Evolutionary conservation across 306 rosid genomes (phyloP).

Genomic region (Benincasa hispida): DNA sequence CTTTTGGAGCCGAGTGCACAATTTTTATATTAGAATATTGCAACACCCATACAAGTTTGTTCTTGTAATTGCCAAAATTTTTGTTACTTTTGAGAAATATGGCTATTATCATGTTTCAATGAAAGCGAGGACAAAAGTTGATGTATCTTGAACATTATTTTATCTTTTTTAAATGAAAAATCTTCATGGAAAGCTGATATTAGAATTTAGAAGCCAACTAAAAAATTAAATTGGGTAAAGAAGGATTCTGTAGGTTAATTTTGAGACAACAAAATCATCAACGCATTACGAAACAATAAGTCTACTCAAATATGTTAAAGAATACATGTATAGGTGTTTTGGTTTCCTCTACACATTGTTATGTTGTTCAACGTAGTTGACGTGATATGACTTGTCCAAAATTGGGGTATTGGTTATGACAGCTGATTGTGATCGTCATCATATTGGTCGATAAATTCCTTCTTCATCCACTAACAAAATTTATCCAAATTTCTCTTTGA

Average conservation of each 20-base stretch:
- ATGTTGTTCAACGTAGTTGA: neutral
- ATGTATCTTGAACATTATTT: neutral
- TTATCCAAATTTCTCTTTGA: neutral
- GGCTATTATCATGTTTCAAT: neutral
- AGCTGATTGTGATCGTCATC: neutral
- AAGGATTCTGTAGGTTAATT: neutral
- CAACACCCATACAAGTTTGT: neutral
- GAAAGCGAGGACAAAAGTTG: neutral
- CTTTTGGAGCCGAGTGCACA: neutral
- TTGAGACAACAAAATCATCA: neutral
- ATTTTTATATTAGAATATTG: neutral
- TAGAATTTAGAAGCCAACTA: neutral
- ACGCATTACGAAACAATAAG: neutral
- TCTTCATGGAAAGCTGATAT: neutral
- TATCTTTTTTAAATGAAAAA: neutral
- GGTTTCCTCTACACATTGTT: neutral
- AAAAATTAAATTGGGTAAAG: neutral
- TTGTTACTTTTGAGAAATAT: neutral
- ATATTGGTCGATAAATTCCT: neutral
- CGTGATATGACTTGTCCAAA: neutral
- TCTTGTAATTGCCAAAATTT: neutral
- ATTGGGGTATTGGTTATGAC: neutral
- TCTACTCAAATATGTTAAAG: neutral
- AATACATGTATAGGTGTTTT: neutral
- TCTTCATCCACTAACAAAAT: neutral